phyloP scores from a whole-genome alignment of 805 yeast genomes.

The Kluyveromyces wickerhamii region DNA sequence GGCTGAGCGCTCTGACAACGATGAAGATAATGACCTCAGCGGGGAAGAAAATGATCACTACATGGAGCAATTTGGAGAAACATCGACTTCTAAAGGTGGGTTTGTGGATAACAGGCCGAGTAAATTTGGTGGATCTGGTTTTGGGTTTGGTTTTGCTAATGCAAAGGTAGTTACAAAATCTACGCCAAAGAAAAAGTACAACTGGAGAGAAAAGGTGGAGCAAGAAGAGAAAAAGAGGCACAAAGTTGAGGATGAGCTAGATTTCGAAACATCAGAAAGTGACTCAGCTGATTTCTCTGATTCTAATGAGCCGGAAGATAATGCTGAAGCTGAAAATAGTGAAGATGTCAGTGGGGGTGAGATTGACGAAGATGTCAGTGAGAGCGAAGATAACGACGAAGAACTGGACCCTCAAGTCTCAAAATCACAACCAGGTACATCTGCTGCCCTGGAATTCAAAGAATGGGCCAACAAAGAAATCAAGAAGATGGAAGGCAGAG shows the following conservation, averaged over 20 bases:
- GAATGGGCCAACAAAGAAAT: conserved; percentile 81
- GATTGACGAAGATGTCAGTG: conserved; percentile 28
- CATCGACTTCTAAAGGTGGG: conserved; percentile 21
- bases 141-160: conserved; percentile 63
- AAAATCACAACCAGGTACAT: conserved; percentile 10
- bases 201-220: conserved; percentile 62
- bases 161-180: conserved; percentile 36
- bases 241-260: conserved; percentile 51
- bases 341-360: conserved; percentile 26
- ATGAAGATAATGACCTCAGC: conserved; percentile 16
- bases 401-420: conserved; percentile 22
- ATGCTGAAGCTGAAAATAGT: conserved; percentile 14
- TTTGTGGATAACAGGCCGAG: conserved; percentile 70
- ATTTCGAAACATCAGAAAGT: conserved; percentile 38
- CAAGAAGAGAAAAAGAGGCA: conserved; percentile 37
- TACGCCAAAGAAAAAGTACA: conserved; percentile 47
- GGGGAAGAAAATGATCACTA: conserved; percentile 22
- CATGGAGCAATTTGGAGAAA: conserved; percentile 21
- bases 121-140: conserved; percentile 50
- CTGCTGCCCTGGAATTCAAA: conserved; percentile 61
- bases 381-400: conserved; percentile 28
- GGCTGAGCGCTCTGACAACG: conserved; percentile 8
- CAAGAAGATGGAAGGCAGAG: conserved; percentile 54
- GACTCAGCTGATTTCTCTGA: conserved; percentile 15
- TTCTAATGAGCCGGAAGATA: conserved; percentile 26